Evolutionary conservation across 805 yeast species (phyloP).

Genomic region (Hanseniaspora occidentalis): DNA sequence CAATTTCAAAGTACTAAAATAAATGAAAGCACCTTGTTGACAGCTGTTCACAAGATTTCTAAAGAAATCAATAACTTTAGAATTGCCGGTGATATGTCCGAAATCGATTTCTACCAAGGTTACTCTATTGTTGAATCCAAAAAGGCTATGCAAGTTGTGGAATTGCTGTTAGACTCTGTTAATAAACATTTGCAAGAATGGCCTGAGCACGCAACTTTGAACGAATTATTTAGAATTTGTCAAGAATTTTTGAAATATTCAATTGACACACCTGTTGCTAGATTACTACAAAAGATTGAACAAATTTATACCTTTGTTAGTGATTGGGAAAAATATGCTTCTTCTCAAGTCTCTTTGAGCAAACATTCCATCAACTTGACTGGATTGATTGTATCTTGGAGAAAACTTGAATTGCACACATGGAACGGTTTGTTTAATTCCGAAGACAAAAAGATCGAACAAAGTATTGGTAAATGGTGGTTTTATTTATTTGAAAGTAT

Average conservation of each 20-base stretch:
- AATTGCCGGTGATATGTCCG: constrained; percentile 8
- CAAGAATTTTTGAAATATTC: constrained; percentile 55
- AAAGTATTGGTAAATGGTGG: constrained; percentile 74
- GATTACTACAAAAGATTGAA: constrained; percentile 70
- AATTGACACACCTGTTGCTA: constrained; percentile 59
- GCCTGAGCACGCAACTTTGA: constrained; percentile 93
- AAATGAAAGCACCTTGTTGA: constrained; percentile 18
- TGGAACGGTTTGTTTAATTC: constrained; percentile 68
- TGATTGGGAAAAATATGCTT: constrained; percentile 93
- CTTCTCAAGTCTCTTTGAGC: constrained; percentile 56
- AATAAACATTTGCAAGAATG: constrained; percentile 45
- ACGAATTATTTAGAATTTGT: constrained; percentile 49
- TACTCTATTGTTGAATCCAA: constrained; percentile 47
- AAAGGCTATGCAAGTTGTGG: constrained; percentile 39
- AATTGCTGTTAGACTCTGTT: constrained; percentile 33
- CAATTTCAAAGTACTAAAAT: constrained; percentile 6
- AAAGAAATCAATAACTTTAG: constrained; percentile 23
- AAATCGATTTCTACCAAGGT: constrained; percentile 53
- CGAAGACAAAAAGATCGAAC: constrained; percentile 41
- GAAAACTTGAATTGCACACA: constrained; percentile 71
- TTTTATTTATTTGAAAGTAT: constrained; percentile 76
- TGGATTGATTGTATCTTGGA: constrained; percentile 72
- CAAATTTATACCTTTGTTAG: constrained; percentile 69
- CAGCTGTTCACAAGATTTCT: constrained; percentile 25
- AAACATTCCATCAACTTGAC: constrained; percentile 47